Conservation (phyloP, 208 protist species). For the Leishmania major region DNA sequence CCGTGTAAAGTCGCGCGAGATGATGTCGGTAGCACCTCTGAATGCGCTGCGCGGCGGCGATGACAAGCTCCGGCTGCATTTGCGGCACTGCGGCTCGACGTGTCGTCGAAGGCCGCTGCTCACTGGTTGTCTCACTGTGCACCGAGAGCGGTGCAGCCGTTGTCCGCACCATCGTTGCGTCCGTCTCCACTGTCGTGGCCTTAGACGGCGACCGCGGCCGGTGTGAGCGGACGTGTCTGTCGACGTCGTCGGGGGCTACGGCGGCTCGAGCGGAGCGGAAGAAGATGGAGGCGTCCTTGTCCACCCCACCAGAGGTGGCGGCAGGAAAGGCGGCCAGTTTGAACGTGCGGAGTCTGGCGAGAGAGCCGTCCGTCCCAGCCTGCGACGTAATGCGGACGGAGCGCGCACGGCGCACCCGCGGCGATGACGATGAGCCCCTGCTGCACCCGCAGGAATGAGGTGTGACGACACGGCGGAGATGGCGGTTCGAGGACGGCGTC, state of each 20-base stretch:
- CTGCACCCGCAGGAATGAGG: background rate
- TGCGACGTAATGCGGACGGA: background rate
- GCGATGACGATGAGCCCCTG: background rate
- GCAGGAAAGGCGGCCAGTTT: background rate
- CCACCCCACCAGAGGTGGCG: background rate
- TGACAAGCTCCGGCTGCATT: background rate
- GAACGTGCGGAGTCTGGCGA: background rate
- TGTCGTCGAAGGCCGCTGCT: background rate
- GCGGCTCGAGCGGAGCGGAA: conserved; percentile 1
- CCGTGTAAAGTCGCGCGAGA: conserved; percentile 1
- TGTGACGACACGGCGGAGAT: background rate
- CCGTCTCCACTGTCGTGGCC: too few relatives aligned
- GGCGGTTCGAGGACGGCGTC: background rate
- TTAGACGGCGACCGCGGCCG: background rate
- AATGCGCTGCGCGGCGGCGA: conserved; percentile 15
- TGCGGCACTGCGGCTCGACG: background rate
- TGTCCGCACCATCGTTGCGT: background rate
- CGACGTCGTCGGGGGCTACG: background rate
- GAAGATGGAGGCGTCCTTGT: background rate
- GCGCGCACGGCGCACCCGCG: background rate
- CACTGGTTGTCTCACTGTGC: background rate
- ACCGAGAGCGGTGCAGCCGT: background rate
- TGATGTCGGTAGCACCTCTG: conserved; percentile 22
- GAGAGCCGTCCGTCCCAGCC: background rate
- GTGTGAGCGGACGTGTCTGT: background rate